These are phyloP conservation scores for Starmera dryadoides DNA, from an alignment of 805 yeast species.

Conservation along the genomic window DNA sequence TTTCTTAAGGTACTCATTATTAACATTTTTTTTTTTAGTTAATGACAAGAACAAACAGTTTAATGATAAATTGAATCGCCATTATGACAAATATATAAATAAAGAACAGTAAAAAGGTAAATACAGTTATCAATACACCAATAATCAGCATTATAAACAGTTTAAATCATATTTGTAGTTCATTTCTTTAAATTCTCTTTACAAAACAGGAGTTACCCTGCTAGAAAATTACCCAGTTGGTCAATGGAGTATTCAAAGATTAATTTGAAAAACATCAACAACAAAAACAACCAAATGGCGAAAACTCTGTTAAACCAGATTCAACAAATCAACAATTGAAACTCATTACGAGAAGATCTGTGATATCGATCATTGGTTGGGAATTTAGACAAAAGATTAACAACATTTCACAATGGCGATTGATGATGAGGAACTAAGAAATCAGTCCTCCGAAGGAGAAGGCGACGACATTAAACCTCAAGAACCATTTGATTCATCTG, in stretches of 20 bases:
- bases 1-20: too few species aligned
- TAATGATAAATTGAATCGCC: conserved; percentile 58
- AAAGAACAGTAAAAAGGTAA: background rate
- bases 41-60: conserved; percentile 71
- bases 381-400: background rate
- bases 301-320: too few species aligned
- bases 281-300: background rate
- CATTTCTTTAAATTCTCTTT: background rate
- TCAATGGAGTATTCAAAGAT: too few species aligned
- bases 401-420: conserved; percentile 11
- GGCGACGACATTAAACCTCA: conserved; percentile 32
- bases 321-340: background rate
- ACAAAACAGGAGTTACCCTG: too few species aligned
- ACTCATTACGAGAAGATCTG: too few species aligned
- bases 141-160: too few species aligned
- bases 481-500: conserved; percentile 60
- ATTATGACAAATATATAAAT: conserved; percentile 36
- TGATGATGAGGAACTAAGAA: conserved; percentile 12
- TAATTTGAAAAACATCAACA: background rate
- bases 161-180: background rate
- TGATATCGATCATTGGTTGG: background rate
- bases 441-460: conserved; percentile 26
- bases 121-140: too few species aligned
- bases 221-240: background rate
- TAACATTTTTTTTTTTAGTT: conserved; percentile 19